Evolutionary conservation across 2,329 filamentous ascomycete genomes (phyloP), one percentile per base, ranked within the genome.

Genomic region (Claviceps sp.): DNA sequence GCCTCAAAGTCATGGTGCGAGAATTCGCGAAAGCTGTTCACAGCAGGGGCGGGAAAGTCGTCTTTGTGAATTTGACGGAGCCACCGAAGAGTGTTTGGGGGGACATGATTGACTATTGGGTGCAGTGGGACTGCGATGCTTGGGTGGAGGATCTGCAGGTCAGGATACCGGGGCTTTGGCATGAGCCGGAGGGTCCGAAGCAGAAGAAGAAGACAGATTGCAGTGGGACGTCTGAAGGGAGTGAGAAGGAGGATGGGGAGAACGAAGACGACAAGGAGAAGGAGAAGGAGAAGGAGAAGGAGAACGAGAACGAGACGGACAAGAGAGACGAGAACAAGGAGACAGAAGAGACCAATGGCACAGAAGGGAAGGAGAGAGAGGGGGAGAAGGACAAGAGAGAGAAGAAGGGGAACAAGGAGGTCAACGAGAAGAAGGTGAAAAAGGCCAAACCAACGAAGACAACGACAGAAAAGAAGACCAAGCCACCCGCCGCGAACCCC

Each of bases 21-120:
- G 82, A 87, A 59, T 87, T 88, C 59, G 81, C 84, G 34, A 85
- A 83, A 60, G 78, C 82, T 0, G 80, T 87, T 0, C 84, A 87
- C 64, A 80, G 73, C 58, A 79, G 73, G 50, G 80, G 80, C 24
- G 84, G 84, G 52, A 84, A 78, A 51, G 84, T 88, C 0, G 72
- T 87, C 4, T 87, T 87, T 66, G 80, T 87, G 56, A 88, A 88
- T 64, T 77, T 82, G 22, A 86, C 84, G 1, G 84, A 84, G 59
- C 83, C 84, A 0, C 74, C 84, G 0, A 82, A 86, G 60, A 87
- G 84, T 60, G 77, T 75, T 1, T 88, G 84, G 84, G 79, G 82
- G 1, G 83, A 86, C 51, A 69, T 86, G 0, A 83, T 88, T 50
- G 84, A 88, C 65, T 85, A 82, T 56, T 87, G 83, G 78, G 75